Evolutionary conservation across 1,284 basidiomycete species (phyloP), one percentile per base, ranked within the genome.

Genomic region (Phylloporus sp.): DNA sequence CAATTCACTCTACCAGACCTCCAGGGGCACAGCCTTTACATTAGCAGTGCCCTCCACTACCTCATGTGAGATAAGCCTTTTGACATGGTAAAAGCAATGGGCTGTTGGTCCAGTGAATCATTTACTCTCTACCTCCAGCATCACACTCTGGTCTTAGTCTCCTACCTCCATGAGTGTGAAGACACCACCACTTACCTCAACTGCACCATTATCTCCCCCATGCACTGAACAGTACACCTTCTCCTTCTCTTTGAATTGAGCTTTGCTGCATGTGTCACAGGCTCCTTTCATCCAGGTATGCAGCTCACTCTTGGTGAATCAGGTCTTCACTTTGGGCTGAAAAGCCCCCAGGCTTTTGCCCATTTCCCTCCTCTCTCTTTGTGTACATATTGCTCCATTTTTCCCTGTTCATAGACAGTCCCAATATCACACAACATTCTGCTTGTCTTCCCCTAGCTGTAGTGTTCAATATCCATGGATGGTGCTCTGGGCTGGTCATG

Each of bases 1-100:
- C 8, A 32, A 11, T 22, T 0, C n/a, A 18, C 5, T 2, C 32
- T 49, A 0, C 49, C 54, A 0, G 54, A 56, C 12, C 40, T 56
- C 7, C 60, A 60, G 4, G 62, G 61, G 0, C 63, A 68, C 6
- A 65, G 66, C 20, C 51, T 68, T 0, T 8, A n/a, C 15, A 68
- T 68, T 0, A 50, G 67, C 0, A 52, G 56, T 0, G 64, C 58
- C 0, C 52, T 68, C 0, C 57, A 67, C 22, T 60, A 68, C 24
- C 53, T 68, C 0, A 46, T 67, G 0, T 4, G 15, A 11, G 57
- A 46, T 0, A 44, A 17, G 0, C 59, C 63, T 1, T 68, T 68
- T 4, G 15, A 68, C 0, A 20, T 63, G 0, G 40, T 67, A 1
- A 66, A 68, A 32, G 50, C 22, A 2, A 62, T 66, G 47, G 62